phyloP scores from a whole-genome alignment of 352 stramenopile species.

The Phytophthora brassicae region DNA sequence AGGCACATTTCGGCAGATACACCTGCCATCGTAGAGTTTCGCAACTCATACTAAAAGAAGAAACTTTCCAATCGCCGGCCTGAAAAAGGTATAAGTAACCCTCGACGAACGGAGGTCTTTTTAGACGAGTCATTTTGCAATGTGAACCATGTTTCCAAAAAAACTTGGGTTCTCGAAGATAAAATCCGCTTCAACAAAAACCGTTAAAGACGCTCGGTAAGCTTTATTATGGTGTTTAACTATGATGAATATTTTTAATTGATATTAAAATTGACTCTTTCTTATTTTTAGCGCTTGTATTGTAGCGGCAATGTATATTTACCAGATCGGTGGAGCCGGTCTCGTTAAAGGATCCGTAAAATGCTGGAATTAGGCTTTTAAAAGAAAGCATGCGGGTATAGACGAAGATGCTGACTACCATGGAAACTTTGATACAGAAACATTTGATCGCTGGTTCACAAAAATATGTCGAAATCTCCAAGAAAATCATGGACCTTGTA shows the following conservation, averaged over 20 bases:
- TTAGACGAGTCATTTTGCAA: too few relatives aligned
- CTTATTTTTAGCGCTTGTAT: slow-evolving; percentile 2
- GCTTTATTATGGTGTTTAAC: not conserved
- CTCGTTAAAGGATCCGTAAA: not conserved
- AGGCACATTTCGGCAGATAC: not conserved
- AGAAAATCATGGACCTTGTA: not conserved
- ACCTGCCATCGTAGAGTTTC: not conserved
- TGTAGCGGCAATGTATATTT: slow-evolving; percentile 2
- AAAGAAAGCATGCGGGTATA: too few relatives aligned
- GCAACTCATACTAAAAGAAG: not conserved
- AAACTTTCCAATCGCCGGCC: not conserved
- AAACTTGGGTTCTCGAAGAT: slow-evolving; percentile 2
- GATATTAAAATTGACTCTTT: too few relatives aligned
- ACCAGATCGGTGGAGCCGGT: not conserved
- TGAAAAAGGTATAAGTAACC: not conserved
- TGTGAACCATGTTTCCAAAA: not conserved
- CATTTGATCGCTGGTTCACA: not conserved
- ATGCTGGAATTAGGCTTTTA: too few relatives aligned
- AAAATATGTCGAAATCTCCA: not conserved
- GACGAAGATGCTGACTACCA: too few relatives aligned
- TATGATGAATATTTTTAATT: not conserved
- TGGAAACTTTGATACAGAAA: not conserved
- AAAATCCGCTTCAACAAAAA: slow-evolving; percentile 4
- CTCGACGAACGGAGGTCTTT: not conserved
- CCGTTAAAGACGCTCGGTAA: not conserved